Evolutionary conservation across 2,329 filamentous ascomycete genomes (phyloP), one percentile per base, ranked within the genome.

Genomic region (Fusarium veterinarium): DNA sequence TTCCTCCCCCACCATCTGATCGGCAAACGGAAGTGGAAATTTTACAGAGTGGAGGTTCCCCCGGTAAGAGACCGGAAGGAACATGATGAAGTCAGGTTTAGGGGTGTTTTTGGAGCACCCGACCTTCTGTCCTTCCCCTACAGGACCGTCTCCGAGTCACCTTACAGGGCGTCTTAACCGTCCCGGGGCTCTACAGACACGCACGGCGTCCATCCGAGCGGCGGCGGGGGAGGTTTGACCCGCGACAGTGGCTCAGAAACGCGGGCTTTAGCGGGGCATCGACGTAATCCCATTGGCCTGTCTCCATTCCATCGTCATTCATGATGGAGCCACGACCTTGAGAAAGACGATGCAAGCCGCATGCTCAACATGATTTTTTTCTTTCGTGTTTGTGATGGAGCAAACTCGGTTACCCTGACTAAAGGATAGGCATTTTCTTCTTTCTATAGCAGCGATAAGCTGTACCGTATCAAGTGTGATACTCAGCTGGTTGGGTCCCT

Each of bases 271-370:
- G 73, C 64, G 73, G 58, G 69, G 66, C 66, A 64, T 57, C 38
- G 56, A 48, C 63, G 64, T 58, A 48, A 65, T 67, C 28, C 63
- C 62, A 77, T 77, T 77, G 75, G 75, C 25, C 44, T 60, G 55
- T 51, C 38, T 75, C 66, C 69, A 75, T 71, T 73, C 64, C 41
- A 76, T 76, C 75, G 73, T 69, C 75, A 77, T 77, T 75, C 74
- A 65, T 74, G 69, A 76, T 76, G 75, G 75, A 77, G 73, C 75
- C 75, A 67, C 66, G 73, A 66, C 60, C 60, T 44, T 53, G 63
- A 62, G 63, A 75, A 72, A 73, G 75, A 77, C 75, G 75, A 77
- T 75, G 73, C 71, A 76, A 77, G 75, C 73, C 75, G 75, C 69
- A 65, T 64, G 71, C 53, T 74, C 40, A 57, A 55, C 30, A 49